These are phyloP conservation scores for Thraustochytrium striatum DNA, from an alignment of 352 stramenopile genomes.

Conservation along the genomic window DNA sequence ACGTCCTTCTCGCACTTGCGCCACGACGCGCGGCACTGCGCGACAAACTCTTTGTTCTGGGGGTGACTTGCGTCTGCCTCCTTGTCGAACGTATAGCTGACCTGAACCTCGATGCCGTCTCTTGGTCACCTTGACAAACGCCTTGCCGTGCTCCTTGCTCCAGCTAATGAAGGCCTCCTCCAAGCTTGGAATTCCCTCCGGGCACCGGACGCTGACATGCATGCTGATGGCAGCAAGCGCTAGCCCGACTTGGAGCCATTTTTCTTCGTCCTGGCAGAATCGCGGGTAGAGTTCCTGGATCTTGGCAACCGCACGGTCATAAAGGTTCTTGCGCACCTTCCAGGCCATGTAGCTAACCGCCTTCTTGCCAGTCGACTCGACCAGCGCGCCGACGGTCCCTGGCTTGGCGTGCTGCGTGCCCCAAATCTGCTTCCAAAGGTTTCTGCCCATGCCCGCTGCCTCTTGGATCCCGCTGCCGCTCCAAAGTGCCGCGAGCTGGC, in stretches of 20 bases:
- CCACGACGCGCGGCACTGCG: neutral
- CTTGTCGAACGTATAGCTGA: neutral
- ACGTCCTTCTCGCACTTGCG: neutral
- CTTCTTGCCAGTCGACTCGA: neutral
- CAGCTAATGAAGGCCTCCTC: constrained; percentile 1
- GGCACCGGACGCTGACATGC: neutral
- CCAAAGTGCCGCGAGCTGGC: too few species aligned
- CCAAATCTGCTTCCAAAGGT: constrained; percentile 27
- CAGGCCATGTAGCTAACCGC: neutral
- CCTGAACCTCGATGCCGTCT: neutral
- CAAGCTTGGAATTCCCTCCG: neutral
- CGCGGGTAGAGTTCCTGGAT: neutral
- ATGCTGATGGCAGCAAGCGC: neutral
- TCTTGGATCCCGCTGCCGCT: neutral
- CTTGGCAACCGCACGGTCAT: neutral
- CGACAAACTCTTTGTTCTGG: neutral
- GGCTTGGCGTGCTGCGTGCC: too few species aligned
- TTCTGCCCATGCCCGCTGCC: too few species aligned
- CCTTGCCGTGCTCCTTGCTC: neutral
- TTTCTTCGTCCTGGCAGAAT: neutral
- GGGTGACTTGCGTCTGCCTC: neutral
- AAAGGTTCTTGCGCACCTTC: constrained; percentile 34
- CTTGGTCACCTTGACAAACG: neutral
- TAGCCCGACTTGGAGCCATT: neutral
- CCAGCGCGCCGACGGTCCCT: neutral